Percentiles rank a stretch among this genome's conserved stretches.
phyloP scores from a whole-genome alignment of 1,284 basidiomycete species.

The Inonotus obliquus region DNA sequence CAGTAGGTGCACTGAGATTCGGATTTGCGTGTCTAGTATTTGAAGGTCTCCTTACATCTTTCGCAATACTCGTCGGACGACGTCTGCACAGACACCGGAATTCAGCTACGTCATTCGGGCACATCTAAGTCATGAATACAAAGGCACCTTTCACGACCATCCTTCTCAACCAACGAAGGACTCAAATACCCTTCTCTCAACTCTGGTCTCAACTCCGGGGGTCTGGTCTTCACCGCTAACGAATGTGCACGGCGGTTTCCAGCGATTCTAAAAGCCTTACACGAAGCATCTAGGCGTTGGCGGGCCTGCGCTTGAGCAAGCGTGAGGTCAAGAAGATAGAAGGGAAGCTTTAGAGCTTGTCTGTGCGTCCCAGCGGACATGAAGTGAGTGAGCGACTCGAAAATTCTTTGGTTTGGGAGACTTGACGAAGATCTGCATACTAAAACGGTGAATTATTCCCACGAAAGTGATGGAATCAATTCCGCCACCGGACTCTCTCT shows the following conservation, averaged over 20 bases:
- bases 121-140: background rate
- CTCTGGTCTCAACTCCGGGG: background rate
- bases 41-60: background rate
- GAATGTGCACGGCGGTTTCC: background rate
- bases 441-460: too few species aligned
- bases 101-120: background rate
- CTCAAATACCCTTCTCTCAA: conserved; percentile 1
- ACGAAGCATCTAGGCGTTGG: background rate
- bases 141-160: background rate
- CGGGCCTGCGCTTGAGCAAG: background rate
- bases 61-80: background rate
- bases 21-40: background rate
- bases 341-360: background rate
- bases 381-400: background rate
- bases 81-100: background rate
- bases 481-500: too few species aligned
- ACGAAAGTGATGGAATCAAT: too few species aligned
- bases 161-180: background rate
- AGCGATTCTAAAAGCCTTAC: background rate
- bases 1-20: background rate
- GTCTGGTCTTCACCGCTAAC: background rate
- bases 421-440: too few species aligned
- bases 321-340: conserved; percentile 8
- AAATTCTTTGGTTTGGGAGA: too few species aligned
- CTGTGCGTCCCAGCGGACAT: conserved; percentile 1